These are phyloP conservation scores for Aspergillus sp. DNA, from an alignment of 2,329 filamentous ascomycete species.

Conservation along the genomic window DNA sequence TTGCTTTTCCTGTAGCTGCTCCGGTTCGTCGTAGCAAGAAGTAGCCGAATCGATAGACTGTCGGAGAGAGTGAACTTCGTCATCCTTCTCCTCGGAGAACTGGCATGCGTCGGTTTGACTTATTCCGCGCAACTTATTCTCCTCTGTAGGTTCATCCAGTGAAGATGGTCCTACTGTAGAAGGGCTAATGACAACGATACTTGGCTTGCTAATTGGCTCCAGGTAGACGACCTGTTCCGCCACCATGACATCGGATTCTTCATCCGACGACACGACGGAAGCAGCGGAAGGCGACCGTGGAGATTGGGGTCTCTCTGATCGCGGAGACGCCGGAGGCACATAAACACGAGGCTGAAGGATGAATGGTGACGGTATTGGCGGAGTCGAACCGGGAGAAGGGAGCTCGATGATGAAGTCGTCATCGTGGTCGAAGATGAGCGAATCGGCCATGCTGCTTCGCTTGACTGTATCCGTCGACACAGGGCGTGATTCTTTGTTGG, in stretches of 20 bases:
- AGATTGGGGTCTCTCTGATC: constrained; percentile 11
- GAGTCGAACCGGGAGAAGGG: constrained; percentile 23
- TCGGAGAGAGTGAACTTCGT: neutral
- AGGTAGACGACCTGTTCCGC: constrained; percentile 28
- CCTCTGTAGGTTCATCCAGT: constrained; percentile 4
- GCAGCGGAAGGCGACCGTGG: constrained; percentile 22
- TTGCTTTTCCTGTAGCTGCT: neutral
- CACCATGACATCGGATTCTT: constrained; percentile 27
- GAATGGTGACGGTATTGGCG: constrained; percentile 21
- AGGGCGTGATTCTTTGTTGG: constrained; percentile 22
- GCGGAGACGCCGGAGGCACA: constrained; percentile 18
- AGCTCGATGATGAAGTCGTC: constrained; percentile 29
- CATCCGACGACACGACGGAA: constrained; percentile 25
- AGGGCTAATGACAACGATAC: constrained; percentile 28
- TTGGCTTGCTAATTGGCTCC: constrained; percentile 25
- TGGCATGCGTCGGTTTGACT: neutral
- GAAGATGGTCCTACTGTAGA: constrained; percentile 10
- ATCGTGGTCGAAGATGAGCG: constrained; percentile 28
- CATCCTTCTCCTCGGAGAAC: neutral
- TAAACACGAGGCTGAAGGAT: constrained; percentile 27
- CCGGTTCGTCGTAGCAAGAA: neutral
- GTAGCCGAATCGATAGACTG: neutral
- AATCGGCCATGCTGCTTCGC: constrained; percentile 25
- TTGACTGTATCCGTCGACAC: constrained; percentile 33
- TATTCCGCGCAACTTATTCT: neutral